Evolutionary conservation across 2,329 filamentous ascomycete genomes (phyloP).

Genomic region (Penicillium glabrum): DNA sequence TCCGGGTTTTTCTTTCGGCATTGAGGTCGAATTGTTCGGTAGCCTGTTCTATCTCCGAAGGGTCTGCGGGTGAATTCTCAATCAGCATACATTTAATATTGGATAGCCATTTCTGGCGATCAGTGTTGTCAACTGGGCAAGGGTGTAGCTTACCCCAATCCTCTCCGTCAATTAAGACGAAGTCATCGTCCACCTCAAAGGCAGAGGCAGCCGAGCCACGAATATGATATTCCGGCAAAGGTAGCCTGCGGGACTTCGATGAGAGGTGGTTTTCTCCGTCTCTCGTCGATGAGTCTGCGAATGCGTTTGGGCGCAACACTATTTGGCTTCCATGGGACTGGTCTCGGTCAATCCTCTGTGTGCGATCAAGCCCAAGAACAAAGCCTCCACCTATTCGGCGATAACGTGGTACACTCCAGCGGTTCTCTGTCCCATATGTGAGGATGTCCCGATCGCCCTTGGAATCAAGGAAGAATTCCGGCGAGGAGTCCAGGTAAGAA

Average conservation of each 20-base stretch:
- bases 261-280: background rate
- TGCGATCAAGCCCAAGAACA: slow-evolving; percentile 64
- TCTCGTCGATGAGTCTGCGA: background rate
- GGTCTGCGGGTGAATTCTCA: background rate
- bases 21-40: slow-evolving; percentile 40
- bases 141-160: slow-evolving; percentile 44
- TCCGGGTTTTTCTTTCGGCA: slow-evolving; percentile 44
- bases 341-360: slow-evolving; percentile 66
- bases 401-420: slow-evolving; percentile 70
- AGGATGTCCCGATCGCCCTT: slow-evolving; percentile 75
- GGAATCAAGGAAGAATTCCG: slow-evolving; percentile 63
- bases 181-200: slow-evolving; percentile 31
- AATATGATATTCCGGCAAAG: background rate
- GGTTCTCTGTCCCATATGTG: slow-evolving; percentile 71
- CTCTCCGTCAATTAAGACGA: slow-evolving; percentile 29
- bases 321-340: slow-evolving; percentile 41
- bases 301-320: slow-evolving; percentile 1
- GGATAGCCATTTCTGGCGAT: background rate
- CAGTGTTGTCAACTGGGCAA: background rate
- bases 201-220: slow-evolving; percentile 19
- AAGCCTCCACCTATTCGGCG: slow-evolving; percentile 66
- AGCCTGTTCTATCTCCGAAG: slow-evolving; percentile 30
- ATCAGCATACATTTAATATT: background rate
- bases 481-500: background rate
- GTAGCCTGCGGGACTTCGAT: background rate